Conservation (phyloP, 352 stramenopile species). For the Phytophthora europaea region DNA sequence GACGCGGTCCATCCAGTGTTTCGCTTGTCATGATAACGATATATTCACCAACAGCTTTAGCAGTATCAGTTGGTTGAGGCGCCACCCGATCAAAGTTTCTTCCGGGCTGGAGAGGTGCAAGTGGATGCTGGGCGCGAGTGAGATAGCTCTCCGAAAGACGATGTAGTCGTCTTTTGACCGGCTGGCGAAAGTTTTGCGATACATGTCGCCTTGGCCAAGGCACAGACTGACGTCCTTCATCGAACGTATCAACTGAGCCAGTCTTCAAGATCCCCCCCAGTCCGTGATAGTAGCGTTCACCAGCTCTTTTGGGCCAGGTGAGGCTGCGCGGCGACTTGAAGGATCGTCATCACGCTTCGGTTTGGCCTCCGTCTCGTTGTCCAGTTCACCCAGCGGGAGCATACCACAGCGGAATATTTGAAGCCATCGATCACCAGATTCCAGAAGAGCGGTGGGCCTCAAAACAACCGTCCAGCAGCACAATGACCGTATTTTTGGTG, state of each 20-base stretch:
- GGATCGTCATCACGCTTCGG: background rate
- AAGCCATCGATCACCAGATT: background rate
- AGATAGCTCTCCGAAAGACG: background rate
- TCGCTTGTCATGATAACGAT: conserved; percentile 40
- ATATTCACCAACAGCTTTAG: conserved; percentile 45
- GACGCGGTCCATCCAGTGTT: conserved; percentile 59
- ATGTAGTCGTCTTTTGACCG: background rate
- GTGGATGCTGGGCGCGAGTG: conserved; percentile 12
- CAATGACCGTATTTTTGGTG: background rate
- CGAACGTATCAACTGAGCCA: background rate
- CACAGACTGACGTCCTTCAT: background rate
- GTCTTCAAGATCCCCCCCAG: background rate
- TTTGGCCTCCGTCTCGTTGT: background rate
- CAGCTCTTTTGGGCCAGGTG: background rate
- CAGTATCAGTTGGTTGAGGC: conserved; percentile 40
- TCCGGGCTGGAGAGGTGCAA: conserved; percentile 51
- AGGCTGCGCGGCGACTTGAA: background rate
- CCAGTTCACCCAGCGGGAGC: background rate
- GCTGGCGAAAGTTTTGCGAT: background rate
- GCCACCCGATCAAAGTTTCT: conserved; percentile 45
- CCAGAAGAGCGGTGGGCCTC: background rate
- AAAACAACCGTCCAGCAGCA: background rate
- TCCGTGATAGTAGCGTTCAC: background rate
- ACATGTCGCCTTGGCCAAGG: background rate
- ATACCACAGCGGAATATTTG: background rate